Evolutionary conservation across 257 asterid genomes (phyloP), one percentile per base, ranked within the genome.

Genomic region (Solanum infundibuliforme): DNA sequence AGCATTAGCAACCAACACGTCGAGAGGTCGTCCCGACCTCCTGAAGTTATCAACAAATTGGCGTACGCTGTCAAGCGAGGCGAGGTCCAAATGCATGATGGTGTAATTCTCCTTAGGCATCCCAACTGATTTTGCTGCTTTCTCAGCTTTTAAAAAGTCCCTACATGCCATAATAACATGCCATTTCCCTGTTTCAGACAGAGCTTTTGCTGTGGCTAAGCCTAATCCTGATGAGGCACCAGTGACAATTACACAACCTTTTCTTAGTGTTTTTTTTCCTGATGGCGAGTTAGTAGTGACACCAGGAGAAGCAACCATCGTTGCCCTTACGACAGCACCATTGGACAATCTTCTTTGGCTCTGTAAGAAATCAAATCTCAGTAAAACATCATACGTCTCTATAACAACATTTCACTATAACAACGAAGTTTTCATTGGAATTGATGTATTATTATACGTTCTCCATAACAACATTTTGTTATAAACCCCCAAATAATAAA

Each of bases 181-280:
- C 98, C 98, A 95, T 91, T 95, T 96, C 11, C 98, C 98, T 72
- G 94, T 92, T 60, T 94, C 98, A 0, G 98, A 94, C 81, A 96
- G 87, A 41, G 98, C 94, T 75, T 95, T 96, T 0, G 98, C 98
- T 9, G 99, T 92, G 77, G 99, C 98, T 18, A 96, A 92, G 75
- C 99, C 98, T 48, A 96, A 82, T 1, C 98, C 98, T 3, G 98
- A 96, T 23, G 98, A 96, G 79, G 99, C 97, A 18, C 99, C 98
- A 2, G 98, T 95, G 86, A 96, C 43, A 1, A 96, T 86, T 13
- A 92, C 98, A 6, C 88, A 93, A 76, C 99, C 98, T 88, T 94
- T 92, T 79, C 99, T 77, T 31, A 93, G 74, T 4, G 97, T 94
- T 91, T 95, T 97, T 93, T 97, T 94, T 48, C 92, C 94, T 77